Evolutionary conservation across 768 basidiomycete species (phyloP).

Genomic region (Gyrodon lividus): DNA sequence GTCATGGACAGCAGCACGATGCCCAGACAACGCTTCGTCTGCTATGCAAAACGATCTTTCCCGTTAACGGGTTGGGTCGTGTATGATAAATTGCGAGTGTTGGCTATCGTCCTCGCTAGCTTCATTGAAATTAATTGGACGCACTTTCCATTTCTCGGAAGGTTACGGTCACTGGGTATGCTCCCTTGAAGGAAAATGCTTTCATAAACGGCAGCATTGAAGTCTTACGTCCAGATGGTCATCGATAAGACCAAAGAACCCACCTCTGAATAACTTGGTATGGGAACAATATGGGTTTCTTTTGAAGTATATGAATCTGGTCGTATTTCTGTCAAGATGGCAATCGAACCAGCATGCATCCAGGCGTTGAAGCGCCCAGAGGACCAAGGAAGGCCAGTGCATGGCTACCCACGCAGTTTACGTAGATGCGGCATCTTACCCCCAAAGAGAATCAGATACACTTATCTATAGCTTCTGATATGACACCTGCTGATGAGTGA

Average conservation of each 20-base stretch:
- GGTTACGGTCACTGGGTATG: conserved; percentile 3
- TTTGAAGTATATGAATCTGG: conserved; percentile 2
- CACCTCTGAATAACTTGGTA: not conserved
- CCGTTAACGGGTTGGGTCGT: not conserved
- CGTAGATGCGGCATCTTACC: conserved; percentile 6
- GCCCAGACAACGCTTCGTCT: not conserved
- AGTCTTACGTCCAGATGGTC: conserved; percentile 4
- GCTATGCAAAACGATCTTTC: not conserved
- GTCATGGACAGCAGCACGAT: conserved; percentile 2
- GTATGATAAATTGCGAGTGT: not conserved
- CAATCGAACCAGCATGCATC: not conserved
- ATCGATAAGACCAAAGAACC: conserved; percentile 10
- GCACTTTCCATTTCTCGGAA: conserved; percentile 18
- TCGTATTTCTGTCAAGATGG: not conserved
- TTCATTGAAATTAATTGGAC: conserved; percentile 12
- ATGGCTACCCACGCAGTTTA: conserved; percentile 10
- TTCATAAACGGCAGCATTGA: not conserved
- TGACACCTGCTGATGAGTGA: conserved; percentile 1
- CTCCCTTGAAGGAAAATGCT: not conserved
- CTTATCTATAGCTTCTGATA: conserved; percentile 7
- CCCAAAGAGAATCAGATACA: not conserved
- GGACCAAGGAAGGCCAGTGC: not conserved
- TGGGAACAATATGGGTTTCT: not conserved
- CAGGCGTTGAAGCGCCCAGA: not conserved
- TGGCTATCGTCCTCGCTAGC: not conserved